Conservation (phyloP, 78 protist species). For the Guillardia theta region DNA sequence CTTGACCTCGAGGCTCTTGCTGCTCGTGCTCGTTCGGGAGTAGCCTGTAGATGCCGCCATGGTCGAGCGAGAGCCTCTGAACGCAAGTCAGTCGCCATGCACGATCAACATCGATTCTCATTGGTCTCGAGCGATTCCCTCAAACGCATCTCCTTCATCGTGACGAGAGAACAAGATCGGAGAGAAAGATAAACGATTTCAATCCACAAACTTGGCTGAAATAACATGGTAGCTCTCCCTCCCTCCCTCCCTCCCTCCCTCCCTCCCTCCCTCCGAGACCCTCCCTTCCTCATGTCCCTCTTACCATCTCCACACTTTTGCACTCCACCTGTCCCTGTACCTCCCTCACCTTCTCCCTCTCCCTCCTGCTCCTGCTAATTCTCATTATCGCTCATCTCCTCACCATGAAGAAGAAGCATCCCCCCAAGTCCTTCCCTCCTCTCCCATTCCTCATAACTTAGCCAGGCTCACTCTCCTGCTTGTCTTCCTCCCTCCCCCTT, state of each 20-base stretch:
- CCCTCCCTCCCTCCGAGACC: background rate
- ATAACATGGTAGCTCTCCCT: background rate
- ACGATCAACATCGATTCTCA: no score
- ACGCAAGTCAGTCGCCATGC: no score
- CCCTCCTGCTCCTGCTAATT: background rate
- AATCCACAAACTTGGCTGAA: no score
- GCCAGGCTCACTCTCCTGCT: background rate
- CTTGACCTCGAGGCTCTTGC: background rate
- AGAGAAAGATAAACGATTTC: no score
- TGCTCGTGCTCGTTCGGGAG: background rate
- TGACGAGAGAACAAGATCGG: no score
- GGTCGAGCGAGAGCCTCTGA: no score
- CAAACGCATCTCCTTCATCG: no score
- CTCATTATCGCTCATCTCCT: background rate
- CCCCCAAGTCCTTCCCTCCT: background rate
- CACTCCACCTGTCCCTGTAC: background rate
- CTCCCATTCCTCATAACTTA: background rate
- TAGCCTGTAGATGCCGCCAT: no score
- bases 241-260: background rate
- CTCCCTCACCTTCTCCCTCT: background rate
- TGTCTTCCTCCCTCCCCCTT: background rate
- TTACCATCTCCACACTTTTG: background rate
- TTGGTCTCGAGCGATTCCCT: no score
- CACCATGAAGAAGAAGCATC: background rate
- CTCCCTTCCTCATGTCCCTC: background rate